A percentile compares a stretch with the other conserved stretches of the same genome.
Evolutionary conservation across 192 early-diverging fungal species (phyloP).

Genomic region (Backusella tarrabulga): DNA sequence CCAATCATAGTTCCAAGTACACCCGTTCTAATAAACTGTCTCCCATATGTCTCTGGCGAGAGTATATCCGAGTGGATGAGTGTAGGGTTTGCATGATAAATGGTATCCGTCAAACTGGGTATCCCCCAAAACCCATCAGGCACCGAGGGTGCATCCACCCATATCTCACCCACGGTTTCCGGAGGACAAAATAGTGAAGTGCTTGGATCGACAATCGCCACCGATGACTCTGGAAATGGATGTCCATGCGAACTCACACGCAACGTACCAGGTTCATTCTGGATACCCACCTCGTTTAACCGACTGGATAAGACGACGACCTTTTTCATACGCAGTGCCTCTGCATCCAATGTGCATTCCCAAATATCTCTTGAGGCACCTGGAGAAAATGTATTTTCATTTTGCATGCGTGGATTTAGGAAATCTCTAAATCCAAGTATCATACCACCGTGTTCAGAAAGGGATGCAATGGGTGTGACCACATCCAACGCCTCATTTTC

Average conservation of each 20-base stretch:
- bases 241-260: conserved; percentile 58
- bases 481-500: conserved; percentile 41
- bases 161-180: conserved; percentile 79
- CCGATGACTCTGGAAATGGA: conserved; percentile 57
- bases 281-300: conserved; percentile 18
- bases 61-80: conserved; percentile 48
- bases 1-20: conserved; percentile 68
- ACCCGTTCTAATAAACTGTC: conserved; percentile 74
- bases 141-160: conserved; percentile 73
- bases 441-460: conserved; percentile 75
- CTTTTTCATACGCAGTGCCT: conserved; percentile 62
- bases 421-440: conserved; percentile 67
- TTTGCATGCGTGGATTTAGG: conserved; percentile 32
- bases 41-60: conserved; percentile 51
- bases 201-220: conserved; percentile 81
- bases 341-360: conserved; percentile 68
- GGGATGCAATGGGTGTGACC: conserved; percentile 61
- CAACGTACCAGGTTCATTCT: conserved; percentile 25
- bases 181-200: conserved; percentile 70
- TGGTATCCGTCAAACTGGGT: conserved; percentile 66
- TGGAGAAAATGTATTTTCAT: conserved; percentile 6
- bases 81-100: conserved; percentile 66
- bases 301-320: conserved; percentile 51
- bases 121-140: conserved; percentile 77
- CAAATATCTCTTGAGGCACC: conserved; percentile 42